A percentile compares a stretch with the other conserved stretches of the same genome.
Conservation (phyloP, 2,329 filamentous ascomycete genomes). For the Neodidymelliopsis sp. region DNA sequence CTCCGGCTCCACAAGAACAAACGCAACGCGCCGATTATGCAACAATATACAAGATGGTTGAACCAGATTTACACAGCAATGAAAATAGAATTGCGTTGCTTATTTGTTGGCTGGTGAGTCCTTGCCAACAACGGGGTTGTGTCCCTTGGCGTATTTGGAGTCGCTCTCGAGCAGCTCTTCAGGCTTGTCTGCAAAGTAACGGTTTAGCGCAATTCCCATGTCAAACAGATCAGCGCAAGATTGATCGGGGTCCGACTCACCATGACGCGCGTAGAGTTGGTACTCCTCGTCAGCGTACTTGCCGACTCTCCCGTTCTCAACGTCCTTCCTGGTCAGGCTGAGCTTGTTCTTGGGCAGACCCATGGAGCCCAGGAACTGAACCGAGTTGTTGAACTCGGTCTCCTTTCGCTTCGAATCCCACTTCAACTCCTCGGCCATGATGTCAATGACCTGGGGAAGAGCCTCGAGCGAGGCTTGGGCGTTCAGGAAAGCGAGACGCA, state of each 20-base stretch:
- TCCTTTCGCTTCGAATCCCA: conserved; percentile 80
- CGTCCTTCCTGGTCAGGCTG: conserved; percentile 62
- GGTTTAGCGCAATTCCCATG: conserved; percentile 33
- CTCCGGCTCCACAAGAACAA: conserved; percentile 9
- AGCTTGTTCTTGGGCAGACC: conserved; percentile 66
- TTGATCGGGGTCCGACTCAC: conserved; percentile 43
- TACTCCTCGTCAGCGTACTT: conserved; percentile 58
- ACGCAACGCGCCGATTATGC: conserved; percentile 20
- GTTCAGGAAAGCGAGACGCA: conserved; percentile 86
- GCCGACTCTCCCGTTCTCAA: conserved; percentile 60
- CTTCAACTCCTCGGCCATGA: conserved; percentile 83
- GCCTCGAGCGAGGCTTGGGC: conserved; percentile 89
- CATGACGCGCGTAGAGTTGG: conserved; percentile 58
- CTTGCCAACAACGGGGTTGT: conserved; percentile 55
- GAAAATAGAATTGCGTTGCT: too few species aligned
- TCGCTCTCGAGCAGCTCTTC: conserved; percentile 62
- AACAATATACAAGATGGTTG: conserved; percentile 17
- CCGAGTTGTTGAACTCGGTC: conserved; percentile 77
- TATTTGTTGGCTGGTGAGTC: conserved; percentile 61
- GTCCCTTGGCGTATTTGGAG: conserved; percentile 52
- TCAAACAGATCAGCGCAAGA: conserved; percentile 31
- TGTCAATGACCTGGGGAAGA: conserved; percentile 83
- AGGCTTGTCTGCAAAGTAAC: conserved; percentile 56
- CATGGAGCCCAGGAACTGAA: conserved; percentile 68
- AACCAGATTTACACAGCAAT: conserved; percentile 1